phyloP scores from a whole-genome alignment of 805 yeast genomes.

The Spathaspora sp. region DNA sequence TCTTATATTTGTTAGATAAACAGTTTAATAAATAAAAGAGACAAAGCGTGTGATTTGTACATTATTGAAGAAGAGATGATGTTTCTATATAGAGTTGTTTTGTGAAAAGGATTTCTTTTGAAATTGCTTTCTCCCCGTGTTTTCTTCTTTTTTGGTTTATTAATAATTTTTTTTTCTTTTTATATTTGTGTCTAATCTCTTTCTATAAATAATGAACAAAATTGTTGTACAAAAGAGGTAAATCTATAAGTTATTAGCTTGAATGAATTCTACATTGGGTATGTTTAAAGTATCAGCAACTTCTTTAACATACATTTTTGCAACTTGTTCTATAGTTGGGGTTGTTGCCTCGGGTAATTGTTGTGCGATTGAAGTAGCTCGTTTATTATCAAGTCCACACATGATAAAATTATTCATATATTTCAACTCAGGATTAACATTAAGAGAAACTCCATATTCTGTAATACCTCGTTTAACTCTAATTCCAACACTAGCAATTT shows the following conservation, averaged over 20 bases:
- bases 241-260: background rate
- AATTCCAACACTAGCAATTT: slow-evolving; percentile 88
- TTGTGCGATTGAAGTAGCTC: slow-evolving; percentile 32
- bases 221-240: background rate
- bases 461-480: slow-evolving; percentile 82
- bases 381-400: slow-evolving; percentile 74
- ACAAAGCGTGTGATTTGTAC: background rate
- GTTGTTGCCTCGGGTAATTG: slow-evolving; percentile 10
- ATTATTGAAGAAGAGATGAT: background rate
- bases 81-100: background rate
- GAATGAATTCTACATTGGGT: slow-evolving; percentile 26
- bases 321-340: slow-evolving; percentile 22
- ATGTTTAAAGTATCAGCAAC: slow-evolving; percentile 32
- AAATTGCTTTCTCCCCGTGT: background rate
- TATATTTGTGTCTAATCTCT: slow-evolving; percentile 5
- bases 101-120: background rate
- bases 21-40: background rate
- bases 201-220: slow-evolving; percentile 6
- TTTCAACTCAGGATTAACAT: slow-evolving; percentile 68
- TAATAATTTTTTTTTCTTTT: background rate
- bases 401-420: slow-evolving; percentile 71
- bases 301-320: slow-evolving; percentile 31
- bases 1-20: background rate
- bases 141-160: background rate
- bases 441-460: slow-evolving; percentile 85